Conservation (phyloP, 148 eudicot species). For the Dianthus caryophyllus region DNA sequence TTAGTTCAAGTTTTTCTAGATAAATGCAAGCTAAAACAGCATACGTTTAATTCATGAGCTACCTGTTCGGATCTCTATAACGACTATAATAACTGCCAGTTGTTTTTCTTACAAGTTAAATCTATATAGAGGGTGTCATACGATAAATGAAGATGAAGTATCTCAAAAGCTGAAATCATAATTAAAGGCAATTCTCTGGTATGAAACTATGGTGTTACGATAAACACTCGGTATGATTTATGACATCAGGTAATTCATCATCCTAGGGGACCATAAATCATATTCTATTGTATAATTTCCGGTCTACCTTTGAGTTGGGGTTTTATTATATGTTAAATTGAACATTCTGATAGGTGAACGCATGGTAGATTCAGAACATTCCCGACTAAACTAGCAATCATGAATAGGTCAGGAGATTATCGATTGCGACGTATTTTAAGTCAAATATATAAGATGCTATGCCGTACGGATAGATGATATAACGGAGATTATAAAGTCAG, state of each 20-base stretch:
- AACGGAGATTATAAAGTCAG: constrained; percentile 7
- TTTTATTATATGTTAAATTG: background rate
- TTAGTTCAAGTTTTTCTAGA: background rate
- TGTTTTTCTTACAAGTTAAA: background rate
- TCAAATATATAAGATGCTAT: constrained; percentile 12
- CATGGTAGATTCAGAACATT: background rate
- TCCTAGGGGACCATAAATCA: background rate
- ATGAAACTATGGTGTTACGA: background rate
- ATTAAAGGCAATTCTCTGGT: background rate
- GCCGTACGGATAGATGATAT: constrained; percentile 2
- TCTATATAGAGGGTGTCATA: background rate
- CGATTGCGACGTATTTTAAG: constrained; percentile 8
- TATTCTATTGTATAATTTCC: background rate
- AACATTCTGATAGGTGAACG: no score
- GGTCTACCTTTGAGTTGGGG: background rate
- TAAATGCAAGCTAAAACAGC: background rate
- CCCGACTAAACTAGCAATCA: background rate
- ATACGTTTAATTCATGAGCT: background rate
- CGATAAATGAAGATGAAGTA: background rate
- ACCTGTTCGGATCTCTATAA: background rate
- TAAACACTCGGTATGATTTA: background rate
- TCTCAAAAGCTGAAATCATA: background rate
- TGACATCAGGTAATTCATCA: background rate
- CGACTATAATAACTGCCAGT: background rate
- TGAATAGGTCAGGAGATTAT: background rate